phyloP scores from a whole-genome alignment of 192 early-diverging fungal genomes.

The Coemansia pectinata region DNA sequence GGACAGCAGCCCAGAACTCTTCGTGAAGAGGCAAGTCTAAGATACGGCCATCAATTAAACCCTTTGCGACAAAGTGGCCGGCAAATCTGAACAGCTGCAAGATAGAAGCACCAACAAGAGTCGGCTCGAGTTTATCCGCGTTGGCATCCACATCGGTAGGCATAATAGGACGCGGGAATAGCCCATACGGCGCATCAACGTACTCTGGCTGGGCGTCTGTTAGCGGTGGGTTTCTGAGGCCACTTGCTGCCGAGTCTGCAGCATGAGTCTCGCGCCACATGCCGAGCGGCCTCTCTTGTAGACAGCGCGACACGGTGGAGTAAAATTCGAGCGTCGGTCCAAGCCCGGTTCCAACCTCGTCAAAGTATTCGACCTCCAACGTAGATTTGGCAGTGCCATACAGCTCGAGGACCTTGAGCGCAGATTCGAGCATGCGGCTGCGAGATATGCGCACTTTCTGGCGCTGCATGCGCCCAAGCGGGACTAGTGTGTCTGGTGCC shows the following conservation, averaged over 20 bases:
- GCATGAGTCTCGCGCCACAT: conserved; percentile 68
- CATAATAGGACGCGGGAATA: conserved; percentile 57
- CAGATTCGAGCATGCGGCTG: conserved; percentile 73
- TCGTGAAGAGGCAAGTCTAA: conserved; percentile 81
- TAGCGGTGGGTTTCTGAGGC: too few species aligned
- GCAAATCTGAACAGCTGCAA: conserved; percentile 66
- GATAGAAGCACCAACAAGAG: neutral
- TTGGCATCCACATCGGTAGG: neutral
- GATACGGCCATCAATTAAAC: conserved; percentile 80
- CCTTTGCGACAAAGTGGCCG: conserved; percentile 88
- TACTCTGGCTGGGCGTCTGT: conserved; percentile 13
- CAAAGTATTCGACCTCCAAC: conserved; percentile 92
- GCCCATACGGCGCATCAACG: conserved; percentile 53
- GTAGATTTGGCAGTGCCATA: conserved; percentile 68
- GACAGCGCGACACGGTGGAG: conserved; percentile 71
- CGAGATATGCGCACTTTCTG: conserved; percentile 90
- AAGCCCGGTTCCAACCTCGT: conserved; percentile 90
- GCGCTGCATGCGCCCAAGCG: conserved; percentile 72
- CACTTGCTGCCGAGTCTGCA: neutral
- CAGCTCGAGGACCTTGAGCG: conserved; percentile 83
- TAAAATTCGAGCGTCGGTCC: conserved; percentile 95
- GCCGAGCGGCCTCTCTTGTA: conserved; percentile 59
- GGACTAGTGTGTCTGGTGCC: conserved; percentile 20
- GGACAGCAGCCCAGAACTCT: conserved; percentile 71
- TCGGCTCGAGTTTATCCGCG: neutral